phyloP scores from a whole-genome alignment of 768 basidiomycete species.

The Pisolithus microcarpus region DNA sequence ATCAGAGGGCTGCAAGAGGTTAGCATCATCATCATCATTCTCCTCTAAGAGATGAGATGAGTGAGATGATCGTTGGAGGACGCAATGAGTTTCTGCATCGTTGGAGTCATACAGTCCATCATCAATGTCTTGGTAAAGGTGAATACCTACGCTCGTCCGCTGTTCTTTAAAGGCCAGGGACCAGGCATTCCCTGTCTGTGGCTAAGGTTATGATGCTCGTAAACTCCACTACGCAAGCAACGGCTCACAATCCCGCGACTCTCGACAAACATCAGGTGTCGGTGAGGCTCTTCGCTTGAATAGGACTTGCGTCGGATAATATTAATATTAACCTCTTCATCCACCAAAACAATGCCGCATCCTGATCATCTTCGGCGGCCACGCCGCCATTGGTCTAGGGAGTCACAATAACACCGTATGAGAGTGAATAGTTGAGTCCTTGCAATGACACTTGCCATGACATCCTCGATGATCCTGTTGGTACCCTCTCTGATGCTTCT shows the following conservation, averaged over 20 bases:
- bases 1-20: too few species aligned
- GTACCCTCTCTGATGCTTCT: slow-evolving; percentile 18
- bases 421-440: not conserved
- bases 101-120: too few species aligned
- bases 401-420: not conserved
- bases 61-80: too few species aligned
- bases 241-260: slow-evolving; percentile 17
- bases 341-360: slow-evolving; percentile 23
- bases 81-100: too few species aligned
- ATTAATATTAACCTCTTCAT: slow-evolving; percentile 21
- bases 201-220: slow-evolving; percentile 5
- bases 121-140: too few species aligned
- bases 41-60: too few species aligned
- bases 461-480: slow-evolving; percentile 9
- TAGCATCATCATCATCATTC: too few species aligned
- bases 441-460: slow-evolving; percentile 13
- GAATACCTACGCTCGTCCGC: slow-evolving; percentile 1
- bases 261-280: slow-evolving; percentile 18
- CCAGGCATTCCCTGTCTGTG: slow-evolving; percentile 19
- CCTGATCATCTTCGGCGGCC: slow-evolving; percentile 10
- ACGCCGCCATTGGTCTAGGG: slow-evolving; percentile 15
- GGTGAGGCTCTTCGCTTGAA: slow-evolving; percentile 11
- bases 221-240: slow-evolving; percentile 13
- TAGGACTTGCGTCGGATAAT: slow-evolving; percentile 22
- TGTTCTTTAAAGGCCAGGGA: not conserved